A percentile compares a stretch with the other conserved stretches of the same genome.
These are phyloP conservation scores for Populus hybrid DNA, from an alignment of 441 rosid genomes.

Conservation along the genomic window DNA sequence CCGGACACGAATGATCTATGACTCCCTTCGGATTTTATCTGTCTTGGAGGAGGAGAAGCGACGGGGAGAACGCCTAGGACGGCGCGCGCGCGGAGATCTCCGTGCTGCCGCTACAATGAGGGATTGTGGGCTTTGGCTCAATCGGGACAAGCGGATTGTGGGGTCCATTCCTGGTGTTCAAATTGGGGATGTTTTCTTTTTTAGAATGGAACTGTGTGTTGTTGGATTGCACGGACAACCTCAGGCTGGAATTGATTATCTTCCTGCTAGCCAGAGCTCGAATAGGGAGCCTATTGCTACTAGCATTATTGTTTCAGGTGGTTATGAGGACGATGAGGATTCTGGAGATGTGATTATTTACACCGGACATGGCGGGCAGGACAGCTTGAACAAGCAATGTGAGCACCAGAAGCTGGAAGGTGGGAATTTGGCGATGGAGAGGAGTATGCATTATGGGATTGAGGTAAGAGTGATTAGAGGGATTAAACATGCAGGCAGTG, in stretches of 20 bases:
- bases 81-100: conserved; percentile 59
- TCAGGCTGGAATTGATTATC: conserved; percentile 82
- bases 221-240: conserved; percentile 73
- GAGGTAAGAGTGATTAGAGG: conserved; percentile 92
- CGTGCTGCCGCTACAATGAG: conserved; percentile 63
- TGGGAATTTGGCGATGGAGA: conserved; percentile 81
- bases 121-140: conserved; percentile 55
- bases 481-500: conserved; percentile 50
- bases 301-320: conserved; percentile 72
- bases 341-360: conserved; percentile 63
- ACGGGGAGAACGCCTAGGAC: conserved; percentile 19
- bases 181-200: conserved; percentile 72
- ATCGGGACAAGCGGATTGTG: conserved; percentile 66
- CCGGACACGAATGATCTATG: conserved; percentile 63
- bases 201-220: conserved; percentile 64
- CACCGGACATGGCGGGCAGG: conserved; percentile 89
- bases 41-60: conserved; percentile 43
- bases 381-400: conserved; percentile 54
- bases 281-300: conserved; percentile 83
- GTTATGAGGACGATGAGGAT: conserved; percentile 87
- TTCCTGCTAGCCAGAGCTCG: conserved; percentile 56
- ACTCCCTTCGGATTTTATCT: conserved; percentile 55
- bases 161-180: conserved; percentile 74
- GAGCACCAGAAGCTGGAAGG: conserved; percentile 73
- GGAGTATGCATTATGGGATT: conserved; percentile 85